Evolutionary conservation across 768 basidiomycete genomes (phyloP).

Genomic region (Hysterangium stoloniferum): DNA sequence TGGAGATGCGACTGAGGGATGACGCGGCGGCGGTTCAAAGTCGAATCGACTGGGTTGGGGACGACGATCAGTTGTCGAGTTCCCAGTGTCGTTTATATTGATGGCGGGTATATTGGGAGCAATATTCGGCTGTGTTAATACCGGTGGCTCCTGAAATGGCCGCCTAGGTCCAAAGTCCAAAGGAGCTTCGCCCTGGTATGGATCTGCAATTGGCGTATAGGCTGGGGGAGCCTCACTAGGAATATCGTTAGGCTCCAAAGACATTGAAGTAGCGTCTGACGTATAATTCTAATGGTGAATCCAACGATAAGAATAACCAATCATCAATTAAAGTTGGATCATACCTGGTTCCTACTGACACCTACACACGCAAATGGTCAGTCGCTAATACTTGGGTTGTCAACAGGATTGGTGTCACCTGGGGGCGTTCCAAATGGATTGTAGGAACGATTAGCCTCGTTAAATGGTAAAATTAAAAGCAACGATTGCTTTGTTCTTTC

Average conservation of each 20-base stretch:
- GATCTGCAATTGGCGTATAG: constrained; percentile 52
- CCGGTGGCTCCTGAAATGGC: constrained; percentile 47
- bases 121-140: constrained; percentile 12
- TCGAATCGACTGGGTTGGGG: neutral
- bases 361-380: neutral
- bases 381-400: neutral
- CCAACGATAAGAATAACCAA: too few relatives aligned
- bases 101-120: constrained; percentile 6
- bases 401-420: neutral
- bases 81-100: constrained; percentile 18
- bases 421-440: constrained; percentile 3
- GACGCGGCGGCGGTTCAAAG: constrained; percentile 6
- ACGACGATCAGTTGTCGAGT: neutral
- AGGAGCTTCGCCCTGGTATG: constrained; percentile 49
- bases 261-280: neutral
- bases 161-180: constrained; percentile 54
- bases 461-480: too few relatives aligned
- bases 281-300: too few relatives aligned
- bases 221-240: constrained; percentile 61
- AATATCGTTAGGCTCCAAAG: constrained; percentile 18
- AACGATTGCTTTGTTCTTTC: too few relatives aligned
- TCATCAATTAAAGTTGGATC: too few relatives aligned
- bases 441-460: too few relatives aligned
- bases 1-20: constrained; percentile 1
- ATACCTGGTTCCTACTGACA: too few relatives aligned